Percentiles rank a stretch among this genome's conserved stretches.
phyloP scores from a whole-genome alignment of 345 rosid species.

The Eucalyptus regnans region DNA sequence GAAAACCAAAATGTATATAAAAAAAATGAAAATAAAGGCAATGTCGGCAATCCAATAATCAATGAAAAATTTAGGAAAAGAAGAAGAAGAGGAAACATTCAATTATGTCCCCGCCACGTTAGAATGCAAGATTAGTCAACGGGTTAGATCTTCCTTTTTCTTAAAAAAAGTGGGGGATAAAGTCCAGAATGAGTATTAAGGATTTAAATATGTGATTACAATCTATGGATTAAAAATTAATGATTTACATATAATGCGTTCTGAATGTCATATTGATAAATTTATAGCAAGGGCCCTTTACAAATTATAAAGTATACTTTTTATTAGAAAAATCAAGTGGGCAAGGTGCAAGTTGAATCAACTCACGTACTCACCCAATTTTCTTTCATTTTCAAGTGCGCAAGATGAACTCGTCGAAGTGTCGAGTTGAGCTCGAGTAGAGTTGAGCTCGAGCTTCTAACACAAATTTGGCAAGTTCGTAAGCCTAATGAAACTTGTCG shows the following conservation, averaged over 20 bases:
- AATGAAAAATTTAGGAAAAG: no score
- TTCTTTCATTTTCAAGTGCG: not conserved
- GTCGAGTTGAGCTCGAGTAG: not conserved
- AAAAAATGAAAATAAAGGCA: no score
- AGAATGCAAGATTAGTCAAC: not conserved
- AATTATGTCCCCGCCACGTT: not conserved
- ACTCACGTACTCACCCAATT: not conserved
- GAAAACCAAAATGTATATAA: not conserved
- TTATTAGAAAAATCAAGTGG: not conserved
- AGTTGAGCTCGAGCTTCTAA: no score
- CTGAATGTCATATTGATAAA: fast-evolving
- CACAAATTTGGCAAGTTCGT: not conserved
- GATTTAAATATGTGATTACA: not conserved
- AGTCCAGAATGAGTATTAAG: not conserved
- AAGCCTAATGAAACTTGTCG: not conserved
- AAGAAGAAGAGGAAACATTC: not conserved
- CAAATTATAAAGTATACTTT: not conserved
- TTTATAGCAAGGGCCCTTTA: not conserved
- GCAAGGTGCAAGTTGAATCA: not conserved
- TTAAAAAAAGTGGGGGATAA: not conserved
- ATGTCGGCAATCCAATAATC: not conserved
- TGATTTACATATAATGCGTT: not conserved
- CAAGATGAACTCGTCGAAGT: not conserved
- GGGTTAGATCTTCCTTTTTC: not conserved
- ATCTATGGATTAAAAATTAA: not conserved